A percentile compares a stretch with the other conserved stretches of the same genome.
These are phyloP conservation scores for Bryoerythrophyllum caledonicum DNA, from an alignment of 225 moss, liverwort and hornwort genomes.

Conservation along the genomic window DNA sequence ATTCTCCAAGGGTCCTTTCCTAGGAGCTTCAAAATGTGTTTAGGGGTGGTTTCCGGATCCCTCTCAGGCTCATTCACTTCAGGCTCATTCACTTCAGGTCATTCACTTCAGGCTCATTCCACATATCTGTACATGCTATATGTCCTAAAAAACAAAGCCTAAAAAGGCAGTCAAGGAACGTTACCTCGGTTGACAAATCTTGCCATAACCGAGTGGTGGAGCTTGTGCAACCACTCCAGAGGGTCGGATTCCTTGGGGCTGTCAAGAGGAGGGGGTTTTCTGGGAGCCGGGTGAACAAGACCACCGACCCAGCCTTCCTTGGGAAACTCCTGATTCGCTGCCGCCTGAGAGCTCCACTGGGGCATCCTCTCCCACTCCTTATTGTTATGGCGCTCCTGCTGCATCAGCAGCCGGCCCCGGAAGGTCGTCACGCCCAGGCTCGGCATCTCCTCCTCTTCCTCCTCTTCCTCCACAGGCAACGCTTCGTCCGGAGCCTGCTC, in stretches of 20 bases:
- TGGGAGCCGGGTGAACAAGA: slow-evolving; percentile 65
- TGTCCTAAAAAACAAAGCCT: neutral
- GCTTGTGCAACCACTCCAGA: slow-evolving; percentile 43
- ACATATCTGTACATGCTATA: neutral
- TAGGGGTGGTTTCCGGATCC: too few relatives aligned
- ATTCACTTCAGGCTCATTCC: slow-evolving; percentile 13
- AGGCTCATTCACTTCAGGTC: too few relatives aligned
- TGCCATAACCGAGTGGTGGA: slow-evolving; percentile 41
- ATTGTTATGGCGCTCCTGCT: slow-evolving; percentile 30
- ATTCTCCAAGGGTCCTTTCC: too few relatives aligned
- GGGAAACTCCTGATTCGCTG: slow-evolving; percentile 28
- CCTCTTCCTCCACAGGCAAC: neutral
- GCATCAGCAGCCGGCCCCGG: slow-evolving; percentile 44
- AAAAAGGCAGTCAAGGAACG: neutral
- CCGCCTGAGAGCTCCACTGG: slow-evolving; percentile 34
- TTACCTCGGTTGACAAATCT: slow-evolving; percentile 21
- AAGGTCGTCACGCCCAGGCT: slow-evolving; percentile 41
- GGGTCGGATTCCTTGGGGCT: slow-evolving; percentile 12
- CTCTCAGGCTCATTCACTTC: too few relatives aligned
- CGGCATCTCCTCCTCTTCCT: slow-evolving; percentile 19
- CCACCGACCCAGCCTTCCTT: slow-evolving; percentile 80
- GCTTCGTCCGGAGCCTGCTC: slow-evolving; percentile 20
- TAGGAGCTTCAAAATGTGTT: too few relatives aligned
- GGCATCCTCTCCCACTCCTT: slow-evolving; percentile 29
- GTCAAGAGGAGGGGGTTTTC: neutral